Percentiles rank a stretch among this genome's conserved stretches.
phyloP scores from a whole-genome alignment of 768 basidiomycete genomes.

The Inosperma sp. region DNA sequence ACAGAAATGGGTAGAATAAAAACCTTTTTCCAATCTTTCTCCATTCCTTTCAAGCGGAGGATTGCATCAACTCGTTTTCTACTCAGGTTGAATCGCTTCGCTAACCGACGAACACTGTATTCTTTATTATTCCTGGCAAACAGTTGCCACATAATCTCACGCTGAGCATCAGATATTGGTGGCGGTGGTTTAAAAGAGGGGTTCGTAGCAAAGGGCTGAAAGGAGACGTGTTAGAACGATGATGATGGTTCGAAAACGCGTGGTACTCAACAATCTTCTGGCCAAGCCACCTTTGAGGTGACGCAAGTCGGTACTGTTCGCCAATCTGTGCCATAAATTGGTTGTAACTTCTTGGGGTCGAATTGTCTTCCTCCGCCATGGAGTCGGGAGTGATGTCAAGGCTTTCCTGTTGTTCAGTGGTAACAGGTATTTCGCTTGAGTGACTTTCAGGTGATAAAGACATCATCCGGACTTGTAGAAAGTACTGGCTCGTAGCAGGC shows the following conservation, averaged over 20 bases:
- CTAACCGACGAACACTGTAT: slow-evolving; percentile 56
- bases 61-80: slow-evolving; percentile 82
- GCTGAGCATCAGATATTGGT: slow-evolving; percentile 62
- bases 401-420: slow-evolving; percentile 3
- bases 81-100: slow-evolving; percentile 60
- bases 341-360: slow-evolving; percentile 31
- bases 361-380: slow-evolving; percentile 14
- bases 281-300: slow-evolving; percentile 61
- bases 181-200: slow-evolving; percentile 76
- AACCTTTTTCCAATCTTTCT: slow-evolving; percentile 69
- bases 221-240: slow-evolving; percentile 11
- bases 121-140: slow-evolving; percentile 55
- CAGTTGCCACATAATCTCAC: slow-evolving; percentile 52
- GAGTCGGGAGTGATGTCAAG: slow-evolving; percentile 1
- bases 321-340: slow-evolving; percentile 44
- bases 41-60: slow-evolving; percentile 74
- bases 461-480: neutral
- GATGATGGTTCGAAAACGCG: slow-evolving; percentile 10
- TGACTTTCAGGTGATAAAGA: neutral
- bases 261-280: slow-evolving; percentile 48
- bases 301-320: slow-evolving; percentile 37
- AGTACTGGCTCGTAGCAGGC: neutral
- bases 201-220: slow-evolving; percentile 83
- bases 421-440: neutral
- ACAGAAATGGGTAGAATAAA: slow-evolving; percentile 16